A percentile compares a stretch with the other conserved stretches of the same genome.
Evolutionary conservation across 164 flowering plant species (phyloP).

Genomic region (Tinospora cordifolia): DNA sequence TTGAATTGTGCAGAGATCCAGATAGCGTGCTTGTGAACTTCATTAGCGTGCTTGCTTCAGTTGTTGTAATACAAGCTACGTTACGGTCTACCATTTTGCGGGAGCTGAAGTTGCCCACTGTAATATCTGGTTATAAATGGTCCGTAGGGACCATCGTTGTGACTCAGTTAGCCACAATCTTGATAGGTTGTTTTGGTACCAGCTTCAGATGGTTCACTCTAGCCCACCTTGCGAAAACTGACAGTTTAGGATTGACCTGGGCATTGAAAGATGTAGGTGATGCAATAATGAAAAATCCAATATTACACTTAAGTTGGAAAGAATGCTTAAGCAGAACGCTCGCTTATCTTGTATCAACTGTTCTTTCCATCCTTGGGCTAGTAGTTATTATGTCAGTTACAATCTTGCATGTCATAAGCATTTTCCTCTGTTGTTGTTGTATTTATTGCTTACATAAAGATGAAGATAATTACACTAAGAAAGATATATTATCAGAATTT

Average conservation of each 20-base stretch:
- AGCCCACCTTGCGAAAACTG: not conserved
- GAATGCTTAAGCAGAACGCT: no score
- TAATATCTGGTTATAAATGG: not conserved
- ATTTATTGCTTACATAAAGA: no score
- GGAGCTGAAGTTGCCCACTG: not conserved
- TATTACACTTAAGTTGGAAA: no score
- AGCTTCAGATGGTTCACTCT: not conserved
- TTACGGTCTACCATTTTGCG: not conserved
- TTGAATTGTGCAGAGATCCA: not conserved
- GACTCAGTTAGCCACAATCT: not conserved
- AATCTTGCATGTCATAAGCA: no score
- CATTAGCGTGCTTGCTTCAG: not conserved
- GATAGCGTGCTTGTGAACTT: not conserved
- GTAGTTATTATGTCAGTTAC: no score
- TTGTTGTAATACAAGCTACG: not conserved
- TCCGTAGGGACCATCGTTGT: not conserved
- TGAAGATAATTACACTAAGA: no score
- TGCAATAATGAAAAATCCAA: not conserved
- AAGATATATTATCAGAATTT: no score
- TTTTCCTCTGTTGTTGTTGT: no score
- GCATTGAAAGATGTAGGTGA: not conserved
- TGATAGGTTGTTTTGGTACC: not conserved
- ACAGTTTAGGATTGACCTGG: not conserved
- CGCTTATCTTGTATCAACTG: no score
- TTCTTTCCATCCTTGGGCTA: no score